Conservation (phyloP, 768 basidiomycete species). For the Dacryopinax primogenitus region DNA sequence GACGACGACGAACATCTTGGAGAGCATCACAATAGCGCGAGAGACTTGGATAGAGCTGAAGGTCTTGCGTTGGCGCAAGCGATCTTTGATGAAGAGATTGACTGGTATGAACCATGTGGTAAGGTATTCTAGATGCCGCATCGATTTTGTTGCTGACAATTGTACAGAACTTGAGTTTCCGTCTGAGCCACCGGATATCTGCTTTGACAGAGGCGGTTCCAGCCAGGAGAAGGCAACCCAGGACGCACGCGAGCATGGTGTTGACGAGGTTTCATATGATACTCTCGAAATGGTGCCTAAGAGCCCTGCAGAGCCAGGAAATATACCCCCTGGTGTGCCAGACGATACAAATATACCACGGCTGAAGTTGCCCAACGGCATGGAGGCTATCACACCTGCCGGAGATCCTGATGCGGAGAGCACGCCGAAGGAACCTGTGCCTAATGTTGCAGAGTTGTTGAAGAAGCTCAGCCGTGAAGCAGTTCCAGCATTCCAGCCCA, state of each 20-base stretch:
- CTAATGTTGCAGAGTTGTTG: conserved; percentile 56
- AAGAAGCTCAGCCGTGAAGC: conserved; percentile 41
- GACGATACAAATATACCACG: conserved; percentile 60
- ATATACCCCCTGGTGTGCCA: conserved; percentile 31
- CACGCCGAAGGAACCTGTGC: conserved; percentile 17
- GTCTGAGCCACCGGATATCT: conserved; percentile 28
- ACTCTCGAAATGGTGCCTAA: conserved; percentile 60
- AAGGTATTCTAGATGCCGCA: conserved; percentile 28
- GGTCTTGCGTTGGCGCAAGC: conserved; percentile 68
- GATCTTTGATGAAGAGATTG: conserved; percentile 66
- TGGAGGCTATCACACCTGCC: conserved; percentile 28
- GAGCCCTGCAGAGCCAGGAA: conserved; percentile 55
- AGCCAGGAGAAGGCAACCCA: conserved; percentile 60
- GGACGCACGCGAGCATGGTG: conserved; percentile 66
- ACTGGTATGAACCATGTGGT: conserved; percentile 76
- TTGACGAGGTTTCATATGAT: conserved; percentile 64
- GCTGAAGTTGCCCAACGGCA: conserved; percentile 56
- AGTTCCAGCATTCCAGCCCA: conserved; percentile 30
- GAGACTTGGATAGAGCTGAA: conserved; percentile 78
- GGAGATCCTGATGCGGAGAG: conserved; percentile 8
- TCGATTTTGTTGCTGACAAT: conserved; percentile 21
- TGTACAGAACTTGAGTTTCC: conserved; percentile 51
- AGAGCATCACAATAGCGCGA: conserved; percentile 35
- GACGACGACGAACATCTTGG: conserved; percentile 64
- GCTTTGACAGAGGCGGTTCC: conserved; percentile 41